Evolutionary conservation across 2,329 filamentous ascomycete species (phyloP), one percentile per base, ranked within the genome.

Genomic region (Aspergillus quadrilineatus): DNA sequence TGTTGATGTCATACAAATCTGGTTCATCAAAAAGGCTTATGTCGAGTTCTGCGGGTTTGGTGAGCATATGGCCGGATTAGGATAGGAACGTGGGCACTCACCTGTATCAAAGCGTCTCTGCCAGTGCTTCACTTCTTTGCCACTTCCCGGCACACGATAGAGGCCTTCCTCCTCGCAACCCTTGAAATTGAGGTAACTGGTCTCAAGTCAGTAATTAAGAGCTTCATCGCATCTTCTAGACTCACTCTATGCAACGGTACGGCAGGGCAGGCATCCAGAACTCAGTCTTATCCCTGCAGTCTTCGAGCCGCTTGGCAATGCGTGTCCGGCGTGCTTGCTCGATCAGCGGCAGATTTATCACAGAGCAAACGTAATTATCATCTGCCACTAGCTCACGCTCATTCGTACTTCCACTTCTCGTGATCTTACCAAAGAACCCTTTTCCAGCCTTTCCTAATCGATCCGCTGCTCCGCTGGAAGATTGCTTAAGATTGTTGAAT

Each of bases 191-290:
- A 97, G 80, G 71, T 96, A 97, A 76, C 82, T 85, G 45, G 59
- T 43, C 60, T 65, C 34, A 49, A n/a, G 55, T 65, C 53, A 67
- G 61, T 52, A 30, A 50, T n/a, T 17, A 26, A 15, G 2, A 15
- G 5, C 12, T 32, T 15, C 28, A 26, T 44, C 22, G 15, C 7
- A 28, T 15, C 6, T 15, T 36, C 26, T 3, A 37, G 37, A 77
- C 82, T 69, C 76, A 86, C 80, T 97, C 93, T 63, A 97, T 97
- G 57, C 92, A 95, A 61, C 93, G 84, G 89, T 93, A 97, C 0
- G 93, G 92, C 57, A 97, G 87, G 6, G 92, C 90, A 10, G 93
- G 93, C 92, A 97, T 96, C 93, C 93, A 97, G 69, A 95, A 97
- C 69, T 97, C 93, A 0, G 93, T 97, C 80, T 97, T 97, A 69